These are phyloP conservation scores for Colletotrichum kahawae DNA, from an alignment of 2,329 filamentous ascomycete genomes.

Conservation along the genomic window DNA sequence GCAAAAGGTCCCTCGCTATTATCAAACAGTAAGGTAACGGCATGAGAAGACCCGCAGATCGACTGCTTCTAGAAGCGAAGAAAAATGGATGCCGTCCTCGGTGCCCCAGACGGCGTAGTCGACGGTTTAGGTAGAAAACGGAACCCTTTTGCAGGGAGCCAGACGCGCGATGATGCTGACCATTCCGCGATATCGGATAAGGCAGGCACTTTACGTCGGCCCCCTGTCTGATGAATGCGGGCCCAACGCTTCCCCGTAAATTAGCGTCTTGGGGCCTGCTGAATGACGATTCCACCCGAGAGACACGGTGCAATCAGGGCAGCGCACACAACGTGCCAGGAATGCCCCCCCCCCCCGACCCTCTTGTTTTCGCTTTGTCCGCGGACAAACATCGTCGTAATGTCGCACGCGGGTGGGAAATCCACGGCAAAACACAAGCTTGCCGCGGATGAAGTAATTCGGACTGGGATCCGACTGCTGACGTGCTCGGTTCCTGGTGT, in stretches of 20 bases:
- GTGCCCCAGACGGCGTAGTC: not conserved
- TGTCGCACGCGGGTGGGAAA: not conserved
- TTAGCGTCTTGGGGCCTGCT: constrained; percentile 12
- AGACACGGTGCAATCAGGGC: constrained; percentile 17
- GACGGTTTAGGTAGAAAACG: constrained; percentile 8
- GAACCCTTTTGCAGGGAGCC: not conserved
- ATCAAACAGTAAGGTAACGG: constrained; percentile 25
- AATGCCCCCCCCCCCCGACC: not conserved
- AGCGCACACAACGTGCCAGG: not conserved
- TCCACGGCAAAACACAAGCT: constrained; percentile 8
- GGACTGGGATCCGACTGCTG: not conserved
- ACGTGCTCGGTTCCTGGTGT: not conserved
- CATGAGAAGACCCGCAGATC: constrained; percentile 6
- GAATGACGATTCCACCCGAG: constrained; percentile 19
- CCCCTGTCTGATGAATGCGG: constrained; percentile 13
- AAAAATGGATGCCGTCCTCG: not conserved
- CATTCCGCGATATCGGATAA: constrained; percentile 22
- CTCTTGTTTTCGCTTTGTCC: constrained; percentile 14
- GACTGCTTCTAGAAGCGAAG: constrained; percentile 20
- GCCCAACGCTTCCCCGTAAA: constrained; percentile 13
- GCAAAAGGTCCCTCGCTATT: constrained; percentile 18
- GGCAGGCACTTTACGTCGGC: constrained; percentile 17
- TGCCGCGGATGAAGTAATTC: not conserved
- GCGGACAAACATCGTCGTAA: constrained; percentile 1
- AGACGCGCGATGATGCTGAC: constrained; percentile 21